phyloP scores from a whole-genome alignment of 73 alveolate species.

The Durusdinium trenchii region DNA sequence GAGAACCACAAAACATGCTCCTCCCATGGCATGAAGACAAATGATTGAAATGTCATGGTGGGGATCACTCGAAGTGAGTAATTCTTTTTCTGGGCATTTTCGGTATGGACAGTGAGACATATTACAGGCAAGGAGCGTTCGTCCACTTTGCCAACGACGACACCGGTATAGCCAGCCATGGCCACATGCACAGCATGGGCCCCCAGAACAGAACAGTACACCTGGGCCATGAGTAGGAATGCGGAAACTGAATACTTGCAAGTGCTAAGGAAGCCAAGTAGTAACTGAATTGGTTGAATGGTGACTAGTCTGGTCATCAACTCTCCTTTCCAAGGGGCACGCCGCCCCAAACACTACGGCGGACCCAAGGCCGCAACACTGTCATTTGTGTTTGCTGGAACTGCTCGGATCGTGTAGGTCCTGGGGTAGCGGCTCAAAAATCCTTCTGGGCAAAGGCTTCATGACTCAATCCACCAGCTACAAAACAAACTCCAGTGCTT shows the following conservation, averaged over 20 bases:
- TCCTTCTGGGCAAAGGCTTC: too few species aligned
- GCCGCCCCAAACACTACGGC: not conserved
- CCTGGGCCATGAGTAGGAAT: not conserved
- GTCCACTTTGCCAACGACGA: constrained; percentile 96
- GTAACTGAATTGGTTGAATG: not conserved
- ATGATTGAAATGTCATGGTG: too few species aligned
- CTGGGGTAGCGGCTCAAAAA: not conserved
- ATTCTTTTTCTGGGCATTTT: too few species aligned
- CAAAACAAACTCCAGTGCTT: too few species aligned
- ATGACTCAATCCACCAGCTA: too few species aligned
- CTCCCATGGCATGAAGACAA: too few species aligned
- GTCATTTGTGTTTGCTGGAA: constrained; percentile 99
- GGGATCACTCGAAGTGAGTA: too few species aligned
- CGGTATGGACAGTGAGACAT: too few species aligned
- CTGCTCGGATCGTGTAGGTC: constrained; percentile 99
- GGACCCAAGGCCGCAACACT: constrained; percentile 96
- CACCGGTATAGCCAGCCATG: constrained; percentile 93
- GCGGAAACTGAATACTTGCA: not conserved
- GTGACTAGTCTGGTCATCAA: not conserved
- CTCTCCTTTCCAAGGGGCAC: not conserved
- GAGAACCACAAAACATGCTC: too few species aligned
- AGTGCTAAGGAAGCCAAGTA: not conserved
- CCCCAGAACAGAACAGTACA: constrained; percentile 80
- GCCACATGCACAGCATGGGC: constrained; percentile 93
- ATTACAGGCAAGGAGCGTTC: constrained; percentile 79